phyloP scores from a whole-genome alignment of 179 eudicot species.

The Beta lomatogona region DNA sequence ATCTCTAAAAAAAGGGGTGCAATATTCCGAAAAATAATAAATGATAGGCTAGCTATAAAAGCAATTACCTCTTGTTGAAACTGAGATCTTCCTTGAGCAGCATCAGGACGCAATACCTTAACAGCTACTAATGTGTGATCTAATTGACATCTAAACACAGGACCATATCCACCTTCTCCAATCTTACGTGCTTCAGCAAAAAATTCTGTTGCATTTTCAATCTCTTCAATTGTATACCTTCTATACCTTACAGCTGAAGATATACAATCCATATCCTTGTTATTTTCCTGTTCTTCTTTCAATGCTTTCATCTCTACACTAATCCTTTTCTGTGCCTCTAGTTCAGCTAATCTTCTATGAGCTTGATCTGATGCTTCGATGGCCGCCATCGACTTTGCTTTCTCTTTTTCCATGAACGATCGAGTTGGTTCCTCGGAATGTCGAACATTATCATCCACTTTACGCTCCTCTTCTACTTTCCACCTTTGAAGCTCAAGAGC shows the following conservation, averaged over 20 bases:
- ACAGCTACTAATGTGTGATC: slow-evolving; percentile 45
- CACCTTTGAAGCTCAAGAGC: slow-evolving; percentile 42
- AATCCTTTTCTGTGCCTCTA: slow-evolving; percentile 36
- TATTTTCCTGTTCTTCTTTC: slow-evolving; percentile 30
- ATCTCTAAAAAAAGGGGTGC: too few species aligned
- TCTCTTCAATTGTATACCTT: slow-evolving; percentile 44
- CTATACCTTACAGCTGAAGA: slow-evolving; percentile 25
- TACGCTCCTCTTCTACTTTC: slow-evolving; percentile 38
- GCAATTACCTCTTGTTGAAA: slow-evolving; percentile 53
- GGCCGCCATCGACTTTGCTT: slow-evolving; percentile 33
- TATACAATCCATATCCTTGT: slow-evolving; percentile 6
- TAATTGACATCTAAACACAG: slow-evolving; percentile 36
- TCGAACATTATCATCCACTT: slow-evolving; percentile 25
- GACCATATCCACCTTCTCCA: slow-evolving; percentile 52
- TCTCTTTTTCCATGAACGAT: slow-evolving; percentile 19
- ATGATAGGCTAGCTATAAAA: background rate
- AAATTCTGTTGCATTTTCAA: slow-evolving; percentile 39
- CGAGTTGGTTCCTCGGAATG: slow-evolving; percentile 15
- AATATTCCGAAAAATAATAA: background rate
- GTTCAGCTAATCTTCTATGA: slow-evolving; percentile 35
- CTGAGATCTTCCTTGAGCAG: slow-evolving; percentile 54
- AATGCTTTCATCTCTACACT: slow-evolving; percentile 35
- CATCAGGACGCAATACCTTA: slow-evolving; percentile 56
- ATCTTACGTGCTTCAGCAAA: slow-evolving; percentile 36
- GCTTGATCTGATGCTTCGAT: slow-evolving; percentile 37